Evolutionary conservation across 768 basidiomycete species (phyloP), one percentile per base, ranked within the genome.

Genomic region (Calvatia gigantea): DNA sequence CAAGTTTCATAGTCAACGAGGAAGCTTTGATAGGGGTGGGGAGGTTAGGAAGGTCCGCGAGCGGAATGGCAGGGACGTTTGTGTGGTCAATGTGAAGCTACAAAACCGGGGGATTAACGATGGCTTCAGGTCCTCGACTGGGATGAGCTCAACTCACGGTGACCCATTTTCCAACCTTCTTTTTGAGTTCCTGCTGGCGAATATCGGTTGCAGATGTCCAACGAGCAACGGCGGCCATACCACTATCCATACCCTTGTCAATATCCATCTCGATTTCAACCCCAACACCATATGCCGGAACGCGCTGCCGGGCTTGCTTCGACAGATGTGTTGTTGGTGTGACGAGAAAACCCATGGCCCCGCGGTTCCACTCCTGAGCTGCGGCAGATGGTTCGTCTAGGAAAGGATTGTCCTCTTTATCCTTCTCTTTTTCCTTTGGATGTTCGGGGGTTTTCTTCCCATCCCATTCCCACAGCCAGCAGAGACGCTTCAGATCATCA

Each of bases 391-490:
- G 55, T 23, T 70, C 57, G 3, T 79, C 70, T 62, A 89, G 70
- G 76, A 91, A 89, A 29, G 88, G 88, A 60, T 91, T 91, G 5
- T 86, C 80, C 12, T 88, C 87, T 11, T 82, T 81, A 5, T 73
- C 65, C 1, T 45, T 52, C 1, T 64, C 49, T 19, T 54, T 54
- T 4, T 46, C 27, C 8, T 42, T 46, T 25, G 27, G 37, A n/a
- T n/a, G n/a, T 39, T 57, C 51, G 28, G 78, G 73, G 2, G 80
- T 51, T 4, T 73, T 58, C 41, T 78, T 68, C 5, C 80, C 78
- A 63, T 91, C 85, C 91, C 91, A 94, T 66, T 93, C 91, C 89
- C 91, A 92, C 14, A 93, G 57, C 91, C 91, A 93, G 70, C 91
- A 92, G 17, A 94, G 77, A 56, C 87, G 78, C 54, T 75, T 81